A percentile compares a stretch with the other conserved stretches of the same genome.
phyloP scores from a whole-genome alignment of 768 basidiomycete genomes.

The Brasilioporus rufonigricans region DNA sequence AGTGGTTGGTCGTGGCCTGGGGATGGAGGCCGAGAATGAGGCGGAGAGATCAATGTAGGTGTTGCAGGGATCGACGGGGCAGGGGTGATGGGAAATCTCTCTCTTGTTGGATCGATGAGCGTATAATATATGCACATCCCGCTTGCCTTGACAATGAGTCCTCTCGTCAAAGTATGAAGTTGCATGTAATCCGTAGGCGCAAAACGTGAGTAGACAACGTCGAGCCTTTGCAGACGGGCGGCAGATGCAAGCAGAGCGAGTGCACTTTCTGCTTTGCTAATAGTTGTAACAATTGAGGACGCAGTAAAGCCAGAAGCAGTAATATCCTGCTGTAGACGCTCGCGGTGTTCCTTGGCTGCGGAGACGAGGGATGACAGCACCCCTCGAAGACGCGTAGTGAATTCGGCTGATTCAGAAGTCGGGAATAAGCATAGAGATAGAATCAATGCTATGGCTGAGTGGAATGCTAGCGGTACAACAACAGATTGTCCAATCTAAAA shows the following conservation, averaged over 20 bases:
- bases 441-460: constrained; percentile 54
- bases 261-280: constrained; percentile 42
- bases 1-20: constrained; percentile 10
- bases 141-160: constrained; percentile 55
- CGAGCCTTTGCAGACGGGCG: constrained; percentile 51
- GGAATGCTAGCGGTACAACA: constrained; percentile 56
- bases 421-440: constrained; percentile 60
- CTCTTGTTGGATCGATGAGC: constrained; percentile 60
- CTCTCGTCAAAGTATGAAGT: constrained; percentile 49
- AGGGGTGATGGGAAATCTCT: constrained; percentile 54
- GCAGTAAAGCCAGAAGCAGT: constrained; percentile 36
- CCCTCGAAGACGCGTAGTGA: constrained; percentile 46
- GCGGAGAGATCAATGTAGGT: constrained; percentile 34
- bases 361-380: constrained; percentile 49
- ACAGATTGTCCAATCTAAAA: constrained; percentile 49
- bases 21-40: constrained; percentile 34
- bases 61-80: constrained; percentile 34
- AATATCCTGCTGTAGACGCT: constrained; percentile 41
- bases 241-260: constrained; percentile 53
- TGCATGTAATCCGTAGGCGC: constrained; percentile 51
- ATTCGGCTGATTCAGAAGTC: constrained; percentile 56
- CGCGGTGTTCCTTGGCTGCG: constrained; percentile 45
- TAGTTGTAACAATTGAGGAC: constrained; percentile 32
- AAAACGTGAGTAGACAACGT: constrained; percentile 61
- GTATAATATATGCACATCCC: constrained; percentile 63